A percentile compares a stretch with the other conserved stretches of the same genome.
Conservation (phyloP, 192 early-diverging fungal genomes). For the Mortierella alpina region DNA sequence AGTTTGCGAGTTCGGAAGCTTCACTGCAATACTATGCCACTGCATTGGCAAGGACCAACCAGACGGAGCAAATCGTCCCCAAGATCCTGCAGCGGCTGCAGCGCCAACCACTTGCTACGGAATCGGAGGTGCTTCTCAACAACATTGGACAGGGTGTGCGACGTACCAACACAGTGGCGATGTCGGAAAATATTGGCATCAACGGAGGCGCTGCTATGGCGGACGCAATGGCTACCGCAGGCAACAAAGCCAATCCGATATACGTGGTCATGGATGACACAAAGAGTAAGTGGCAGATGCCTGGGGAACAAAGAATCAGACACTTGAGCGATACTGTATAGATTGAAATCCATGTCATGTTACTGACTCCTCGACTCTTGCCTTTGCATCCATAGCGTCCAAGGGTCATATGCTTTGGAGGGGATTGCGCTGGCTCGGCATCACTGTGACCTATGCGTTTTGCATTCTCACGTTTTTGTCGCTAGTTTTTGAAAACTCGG, state of each 20-base stretch:
- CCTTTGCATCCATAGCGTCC: slow-evolving; percentile 21
- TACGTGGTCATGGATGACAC: slow-evolving; percentile 73
- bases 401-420: slow-evolving; percentile 69
- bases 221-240: slow-evolving; percentile 43
- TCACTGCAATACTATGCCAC: slow-evolving; percentile 65
- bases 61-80: slow-evolving; percentile 65
- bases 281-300: slow-evolving; percentile 19
- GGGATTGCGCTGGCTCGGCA: slow-evolving; percentile 68
- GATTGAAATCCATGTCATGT: no score
- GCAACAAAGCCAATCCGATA: slow-evolving; percentile 68
- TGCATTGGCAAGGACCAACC: slow-evolving; percentile 62
- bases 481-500: slow-evolving; percentile 76
- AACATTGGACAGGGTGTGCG: slow-evolving; percentile 26
- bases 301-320: no score
- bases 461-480: slow-evolving; percentile 78
- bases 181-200: slow-evolving; percentile 13
- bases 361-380: background rate
- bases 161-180: slow-evolving; percentile 13
- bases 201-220: slow-evolving; percentile 44
- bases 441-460: slow-evolving; percentile 74
- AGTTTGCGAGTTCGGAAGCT: slow-evolving; percentile 64
- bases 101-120: slow-evolving; percentile 33
- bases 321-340: no score
- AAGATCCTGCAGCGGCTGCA: slow-evolving; percentile 64
- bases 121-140: slow-evolving; percentile 26